phyloP scores from a whole-genome alignment of 257 asterid genomes.

The Salvia miltiorrhiza region DNA sequence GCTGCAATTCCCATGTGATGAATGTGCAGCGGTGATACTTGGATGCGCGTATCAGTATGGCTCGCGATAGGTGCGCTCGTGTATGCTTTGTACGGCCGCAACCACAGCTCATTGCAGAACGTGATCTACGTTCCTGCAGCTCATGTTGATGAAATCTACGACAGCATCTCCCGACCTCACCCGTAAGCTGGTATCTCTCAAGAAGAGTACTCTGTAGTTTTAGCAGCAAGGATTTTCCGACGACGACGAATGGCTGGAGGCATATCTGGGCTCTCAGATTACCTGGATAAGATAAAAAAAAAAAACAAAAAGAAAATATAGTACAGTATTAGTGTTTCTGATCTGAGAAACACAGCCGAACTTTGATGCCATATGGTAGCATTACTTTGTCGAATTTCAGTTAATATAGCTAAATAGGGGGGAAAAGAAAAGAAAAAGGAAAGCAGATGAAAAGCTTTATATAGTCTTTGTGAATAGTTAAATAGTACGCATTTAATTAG shows the following conservation, averaged over 20 bases:
- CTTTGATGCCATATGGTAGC: not conserved
- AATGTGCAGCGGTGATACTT: slow-evolving; percentile 63
- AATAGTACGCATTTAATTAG: not conserved
- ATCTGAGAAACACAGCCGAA: slow-evolving; percentile 30
- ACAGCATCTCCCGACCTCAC: slow-evolving; percentile 36
- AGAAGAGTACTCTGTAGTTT: slow-evolving; percentile 3
- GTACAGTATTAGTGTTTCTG: slow-evolving; percentile 23
- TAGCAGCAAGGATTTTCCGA: not conserved
- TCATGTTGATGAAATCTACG: slow-evolving; percentile 82
- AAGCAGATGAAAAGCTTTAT: slow-evolving; percentile 10
- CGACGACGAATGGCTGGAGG: not conserved
- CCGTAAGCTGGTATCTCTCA: slow-evolving; percentile 20
- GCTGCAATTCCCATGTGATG: not conserved
- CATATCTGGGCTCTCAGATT: slow-evolving; percentile 22
- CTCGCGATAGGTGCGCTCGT: slow-evolving; percentile 54
- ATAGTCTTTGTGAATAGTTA: slow-evolving; percentile 16
- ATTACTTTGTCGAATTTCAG: slow-evolving; percentile 3
- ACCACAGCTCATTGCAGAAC: slow-evolving; percentile 62
- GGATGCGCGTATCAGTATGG: slow-evolving; percentile 90
- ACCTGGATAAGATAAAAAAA: not conserved
- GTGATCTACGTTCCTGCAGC: slow-evolving; percentile 91
- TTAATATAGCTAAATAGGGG: not conserved
- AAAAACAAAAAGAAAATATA: too few relatives aligned
- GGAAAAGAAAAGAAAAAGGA: not conserved
- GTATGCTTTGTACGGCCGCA: slow-evolving; percentile 68